A percentile compares a stretch with the other conserved stretches of the same genome.
phyloP scores from a whole-genome alignment of 331 rosid species.

The Acacia pycnantha region DNA sequence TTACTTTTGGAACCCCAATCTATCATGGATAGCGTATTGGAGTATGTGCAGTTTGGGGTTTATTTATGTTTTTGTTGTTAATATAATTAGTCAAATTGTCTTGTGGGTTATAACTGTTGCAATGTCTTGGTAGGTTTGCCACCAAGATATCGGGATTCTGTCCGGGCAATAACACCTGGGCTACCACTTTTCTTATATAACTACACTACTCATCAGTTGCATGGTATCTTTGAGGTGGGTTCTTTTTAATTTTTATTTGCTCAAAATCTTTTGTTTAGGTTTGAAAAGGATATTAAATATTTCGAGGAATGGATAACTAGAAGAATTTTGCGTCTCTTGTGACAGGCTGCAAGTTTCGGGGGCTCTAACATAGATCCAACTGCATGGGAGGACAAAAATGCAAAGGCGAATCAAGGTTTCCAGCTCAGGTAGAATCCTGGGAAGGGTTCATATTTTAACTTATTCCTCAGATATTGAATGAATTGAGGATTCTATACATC shows the following conservation, averaged over 20 bases:
- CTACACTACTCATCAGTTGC: slow-evolving; percentile 95
- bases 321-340: background rate
- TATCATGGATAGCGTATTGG: background rate
- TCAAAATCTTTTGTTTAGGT: background rate
- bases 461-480: slow-evolving; percentile 10
- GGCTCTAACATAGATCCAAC: slow-evolving; percentile 99
- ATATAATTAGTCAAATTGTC: slow-evolving; percentile 4
- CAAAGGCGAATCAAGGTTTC: slow-evolving; percentile 98
- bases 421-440: slow-evolving; percentile 82
- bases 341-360: slow-evolving; percentile 94
- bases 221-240: slow-evolving; percentile 92
- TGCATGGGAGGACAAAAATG: slow-evolving; percentile 99
- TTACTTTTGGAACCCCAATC: background rate
- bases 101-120: slow-evolving; percentile 26
- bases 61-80: background rate
- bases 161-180: slow-evolving; percentile 97
- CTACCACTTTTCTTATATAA: slow-evolving; percentile 90
- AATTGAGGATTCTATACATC: background rate
- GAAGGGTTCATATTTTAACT: background rate
- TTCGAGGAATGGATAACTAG: background rate
- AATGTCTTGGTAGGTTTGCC: slow-evolving; percentile 71
- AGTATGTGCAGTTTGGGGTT: background rate
- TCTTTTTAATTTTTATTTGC: slow-evolving; percentile 16
- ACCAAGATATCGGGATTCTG: slow-evolving; percentile 97
- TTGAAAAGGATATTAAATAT: slow-evolving; percentile 7